Evolutionary conservation across 768 basidiomycete genomes (phyloP), one percentile per base, ranked within the genome.

Genomic region (Calvatia gigantea): DNA sequence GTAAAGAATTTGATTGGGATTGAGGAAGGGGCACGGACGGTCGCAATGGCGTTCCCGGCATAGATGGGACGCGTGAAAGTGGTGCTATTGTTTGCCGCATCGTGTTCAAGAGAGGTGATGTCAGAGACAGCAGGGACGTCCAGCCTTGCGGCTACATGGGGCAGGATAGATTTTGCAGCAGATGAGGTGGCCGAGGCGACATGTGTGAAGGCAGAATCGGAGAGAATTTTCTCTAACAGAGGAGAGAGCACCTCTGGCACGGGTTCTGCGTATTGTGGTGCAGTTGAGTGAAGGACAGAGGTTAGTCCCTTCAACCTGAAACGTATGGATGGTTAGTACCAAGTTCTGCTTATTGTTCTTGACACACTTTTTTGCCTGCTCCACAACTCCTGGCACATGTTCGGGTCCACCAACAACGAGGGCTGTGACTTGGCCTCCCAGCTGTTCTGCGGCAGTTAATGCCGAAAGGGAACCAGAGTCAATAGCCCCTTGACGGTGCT

Each of bases 11-110:
- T 98, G 74, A 94, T 72, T 28, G 82, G 80, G 64, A 97, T 79
- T 49, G 81, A 80, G n/a, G 83, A 81, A 0, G 85, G 75, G 0
- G 89, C 90, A 57, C 86, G 85, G 61, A 99, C 87, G 39, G 94
- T 96, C 23, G 94, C 82, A 54, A 98, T 93, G 42, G 97, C 97
- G 66, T 98, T 98, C 46, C 97, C 97, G 21, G 97, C 97, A 64
- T 99, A 98, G 64, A 98, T 97, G 25, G 93, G 94, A 23, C 96
- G 89, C 4, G 89, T 86, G 69, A 95, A 98, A 1, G 85, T 91
- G 35, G 92, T 93, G 62, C 77, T 80, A 60, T 88, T 86, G 31
- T 84, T 83, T 2, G 85, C 69, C 27, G 71, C 53, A 64, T 92
- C 87, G 67, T 92, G 85, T 37, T 85, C 78, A 60, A 98, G 75